Conservation (phyloP, 2,329 filamentous ascomycete genomes). For the Ascochyta lentis region DNA sequence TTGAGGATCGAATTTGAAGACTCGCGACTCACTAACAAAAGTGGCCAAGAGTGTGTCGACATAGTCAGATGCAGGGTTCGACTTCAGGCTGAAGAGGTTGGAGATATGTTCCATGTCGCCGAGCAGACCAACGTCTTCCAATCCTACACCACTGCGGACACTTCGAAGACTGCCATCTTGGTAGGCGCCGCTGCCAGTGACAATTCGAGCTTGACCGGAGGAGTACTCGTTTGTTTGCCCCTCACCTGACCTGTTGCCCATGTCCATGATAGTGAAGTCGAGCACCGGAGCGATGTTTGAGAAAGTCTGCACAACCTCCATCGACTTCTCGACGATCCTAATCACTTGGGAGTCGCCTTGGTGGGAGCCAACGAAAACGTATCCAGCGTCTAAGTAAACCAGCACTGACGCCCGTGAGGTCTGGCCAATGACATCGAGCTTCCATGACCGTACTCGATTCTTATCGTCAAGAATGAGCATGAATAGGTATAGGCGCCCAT, state of each 20-base stretch:
- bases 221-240: slow-evolving; percentile 87
- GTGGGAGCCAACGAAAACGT: slow-evolving; percentile 88
- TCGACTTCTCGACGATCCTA: slow-evolving; percentile 64
- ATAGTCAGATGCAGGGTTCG: slow-evolving; percentile 56
- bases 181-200: slow-evolving; percentile 90
- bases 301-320: slow-evolving; percentile 76
- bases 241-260: slow-evolving; percentile 83
- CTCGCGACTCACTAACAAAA: slow-evolving; percentile 80
- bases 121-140: slow-evolving; percentile 84
- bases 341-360: slow-evolving; percentile 91
- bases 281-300: slow-evolving; percentile 89
- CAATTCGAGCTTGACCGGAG: slow-evolving; percentile 90
- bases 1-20: slow-evolving; percentile 76
- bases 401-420: slow-evolving; percentile 80
- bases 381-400: slow-evolving; percentile 75
- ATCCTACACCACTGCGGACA: slow-evolving; percentile 89
- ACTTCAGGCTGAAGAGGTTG: slow-evolving; percentile 72
- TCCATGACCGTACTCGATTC: slow-evolving; percentile 74
- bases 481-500: slow-evolving; percentile 83
- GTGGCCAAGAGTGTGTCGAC: slow-evolving; percentile 79
- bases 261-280: slow-evolving; percentile 95
- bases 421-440: slow-evolving; percentile 69
- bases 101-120: slow-evolving; percentile 78
- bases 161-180: slow-evolving; percentile 87
- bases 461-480: slow-evolving; percentile 72